phyloP scores from a whole-genome alignment of 192 early-diverging fungal genomes.

The Backusella morwellensis region DNA sequence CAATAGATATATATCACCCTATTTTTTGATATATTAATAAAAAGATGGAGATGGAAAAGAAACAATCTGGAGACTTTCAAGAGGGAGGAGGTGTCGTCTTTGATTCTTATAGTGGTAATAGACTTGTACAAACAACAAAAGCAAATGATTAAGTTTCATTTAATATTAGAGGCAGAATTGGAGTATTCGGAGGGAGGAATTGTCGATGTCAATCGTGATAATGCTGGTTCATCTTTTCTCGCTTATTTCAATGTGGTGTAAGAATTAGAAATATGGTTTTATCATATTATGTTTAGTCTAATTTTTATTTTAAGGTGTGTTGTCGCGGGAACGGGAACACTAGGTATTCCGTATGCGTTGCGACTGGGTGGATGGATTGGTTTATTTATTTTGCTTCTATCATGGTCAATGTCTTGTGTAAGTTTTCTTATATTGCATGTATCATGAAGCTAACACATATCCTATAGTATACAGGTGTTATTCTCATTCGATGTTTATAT shows the following conservation, averaged over 20 bases:
- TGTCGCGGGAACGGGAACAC: conserved; percentile 76
- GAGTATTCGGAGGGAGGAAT: neutral
- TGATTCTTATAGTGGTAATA: neutral
- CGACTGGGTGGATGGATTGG: conserved; percentile 77
- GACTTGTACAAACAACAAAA: neutral
- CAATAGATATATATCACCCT: neutral
- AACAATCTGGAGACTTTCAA: neutral
- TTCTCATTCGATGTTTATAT: conserved; percentile 76
- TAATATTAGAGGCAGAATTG: neutral
- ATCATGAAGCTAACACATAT: neutral
- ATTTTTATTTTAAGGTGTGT: conserved; percentile 43
- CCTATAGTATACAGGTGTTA: conserved; percentile 59
- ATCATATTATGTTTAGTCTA: no score
- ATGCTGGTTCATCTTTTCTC: conserved; percentile 41
- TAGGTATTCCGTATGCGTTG: conserved; percentile 82
- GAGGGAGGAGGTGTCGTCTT: neutral
- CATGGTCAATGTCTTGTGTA: conserved; percentile 58
- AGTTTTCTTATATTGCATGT: neutral
- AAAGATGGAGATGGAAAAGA: neutral
- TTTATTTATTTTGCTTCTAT: conserved; percentile 63
- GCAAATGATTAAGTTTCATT: neutral
- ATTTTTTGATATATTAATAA: neutral
- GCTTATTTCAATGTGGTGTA: conserved; percentile 53
- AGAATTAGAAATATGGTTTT: no score
- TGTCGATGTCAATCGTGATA: neutral